Conservation (phyloP, 2,329 filamentous ascomycete species). For the Cercospora brassicicola region DNA sequence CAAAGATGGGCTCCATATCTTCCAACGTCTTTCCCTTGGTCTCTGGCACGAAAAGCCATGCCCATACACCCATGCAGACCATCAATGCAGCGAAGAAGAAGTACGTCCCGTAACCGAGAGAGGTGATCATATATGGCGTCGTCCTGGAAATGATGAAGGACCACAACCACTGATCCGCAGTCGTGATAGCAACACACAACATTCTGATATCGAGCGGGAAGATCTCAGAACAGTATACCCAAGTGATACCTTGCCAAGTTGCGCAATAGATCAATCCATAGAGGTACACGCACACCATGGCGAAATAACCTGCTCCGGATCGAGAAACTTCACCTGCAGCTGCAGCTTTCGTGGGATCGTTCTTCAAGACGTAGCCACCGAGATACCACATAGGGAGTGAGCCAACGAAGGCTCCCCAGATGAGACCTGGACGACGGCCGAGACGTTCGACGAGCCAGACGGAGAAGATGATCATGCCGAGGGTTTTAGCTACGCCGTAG, state of each 20-base stretch:
- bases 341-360: conserved; percentile 51
- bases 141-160: conserved; percentile 44
- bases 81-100: conserved; percentile 41
- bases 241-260: conserved; percentile 42
- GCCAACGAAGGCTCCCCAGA: conserved; percentile 52
- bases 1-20: conserved; percentile 26
- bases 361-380: conserved; percentile 56
- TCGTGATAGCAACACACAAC: conserved; percentile 43
- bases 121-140: conserved; percentile 40
- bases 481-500: conserved; percentile 48
- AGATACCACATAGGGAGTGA: conserved; percentile 53
- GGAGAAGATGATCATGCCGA: conserved; percentile 43
- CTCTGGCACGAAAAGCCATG: conserved; percentile 67
- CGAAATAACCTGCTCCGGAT: conserved; percentile 52
- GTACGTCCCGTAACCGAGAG: conserved; percentile 42
- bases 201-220: conserved; percentile 47
- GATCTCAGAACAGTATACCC: conserved; percentile 51
- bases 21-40: conserved; percentile 58
- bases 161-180: conserved; percentile 43
- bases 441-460: conserved; percentile 44
- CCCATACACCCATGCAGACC: conserved; percentile 58
- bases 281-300: conserved; percentile 57
- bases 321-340: conserved; percentile 47
- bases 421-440: conserved; percentile 45
- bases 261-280: conserved; percentile 56